Evolutionary conservation across 2,329 filamentous ascomycete species (phyloP).

Genomic region (Colletotrichum spaethianum): DNA sequence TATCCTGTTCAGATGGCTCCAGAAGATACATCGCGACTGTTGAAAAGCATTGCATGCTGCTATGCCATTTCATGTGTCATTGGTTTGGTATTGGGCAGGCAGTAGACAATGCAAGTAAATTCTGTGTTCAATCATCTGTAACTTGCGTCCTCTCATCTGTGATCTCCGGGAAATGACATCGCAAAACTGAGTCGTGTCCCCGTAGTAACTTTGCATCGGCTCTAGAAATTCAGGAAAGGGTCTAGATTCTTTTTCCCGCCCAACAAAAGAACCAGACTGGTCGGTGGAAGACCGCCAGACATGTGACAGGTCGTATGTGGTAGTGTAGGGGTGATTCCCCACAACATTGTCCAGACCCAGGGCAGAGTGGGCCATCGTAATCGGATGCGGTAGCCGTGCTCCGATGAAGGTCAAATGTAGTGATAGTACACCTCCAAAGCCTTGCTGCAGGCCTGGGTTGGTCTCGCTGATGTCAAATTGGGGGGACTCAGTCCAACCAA

Average conservation of each 20-base stretch:
- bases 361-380: background rate
- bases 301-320: background rate
- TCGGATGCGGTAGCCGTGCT: background rate
- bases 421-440: no score
- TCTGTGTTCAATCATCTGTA: no score
- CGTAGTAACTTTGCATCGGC: background rate
- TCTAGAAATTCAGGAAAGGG: background rate
- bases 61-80: background rate
- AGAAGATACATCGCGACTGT: rapidly evolving
- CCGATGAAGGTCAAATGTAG: background rate
- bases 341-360: background rate
- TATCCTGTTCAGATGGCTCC: background rate
- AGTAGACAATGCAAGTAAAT: background rate
- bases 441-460: no score
- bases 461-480: no score
- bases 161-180: background rate
- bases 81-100: background rate
- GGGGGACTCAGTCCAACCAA: no score
- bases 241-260: no score
- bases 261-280: background rate
- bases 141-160: background rate
- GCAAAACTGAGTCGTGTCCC: background rate
- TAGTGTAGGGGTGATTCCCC: background rate
- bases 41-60: background rate
- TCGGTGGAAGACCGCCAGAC: background rate